Evolutionary conservation across 768 basidiomycete species (phyloP).

Genomic region (Lactarius hengduanensis): DNA sequence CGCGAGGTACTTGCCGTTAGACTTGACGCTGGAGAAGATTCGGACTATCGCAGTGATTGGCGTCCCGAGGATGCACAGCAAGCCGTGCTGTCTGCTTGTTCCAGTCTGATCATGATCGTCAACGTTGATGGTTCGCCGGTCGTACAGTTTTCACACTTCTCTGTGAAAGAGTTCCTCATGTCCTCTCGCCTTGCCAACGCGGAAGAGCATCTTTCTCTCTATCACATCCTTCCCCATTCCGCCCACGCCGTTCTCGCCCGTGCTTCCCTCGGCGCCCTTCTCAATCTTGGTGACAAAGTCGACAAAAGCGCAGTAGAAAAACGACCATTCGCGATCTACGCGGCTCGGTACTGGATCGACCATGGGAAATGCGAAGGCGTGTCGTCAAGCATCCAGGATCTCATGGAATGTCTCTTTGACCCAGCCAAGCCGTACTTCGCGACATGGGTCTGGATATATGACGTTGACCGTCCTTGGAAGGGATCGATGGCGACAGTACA

Average conservation of each 20-base stretch:
- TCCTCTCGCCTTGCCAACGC: not conserved
- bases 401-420: conserved; percentile 4
- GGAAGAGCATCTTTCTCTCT: not conserved
- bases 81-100: not conserved
- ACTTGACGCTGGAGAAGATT: not conserved
- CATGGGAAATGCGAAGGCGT: not conserved
- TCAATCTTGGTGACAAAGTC: not conserved
- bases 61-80: not conserved
- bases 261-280: not conserved
- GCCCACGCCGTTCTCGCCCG: not conserved
- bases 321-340: conserved; percentile 8
- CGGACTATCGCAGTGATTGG: not conserved
- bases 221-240: conserved; percentile 6
- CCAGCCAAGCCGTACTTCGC: not conserved
- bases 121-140: not conserved
- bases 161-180: not conserved
- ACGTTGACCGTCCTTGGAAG: not conserved
- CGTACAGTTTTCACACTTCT: not conserved
- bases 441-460: conserved; percentile 8
- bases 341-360: conserved; percentile 14
- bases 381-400: not conserved
- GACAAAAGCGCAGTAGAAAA: not conserved
- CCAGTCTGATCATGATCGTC: not conserved
- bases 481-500: not conserved
- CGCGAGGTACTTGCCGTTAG: conserved; percentile 3